These are phyloP conservation scores for Thelonectria discophora DNA, from an alignment of 2,329 filamentous ascomycete genomes.

Conservation along the genomic window DNA sequence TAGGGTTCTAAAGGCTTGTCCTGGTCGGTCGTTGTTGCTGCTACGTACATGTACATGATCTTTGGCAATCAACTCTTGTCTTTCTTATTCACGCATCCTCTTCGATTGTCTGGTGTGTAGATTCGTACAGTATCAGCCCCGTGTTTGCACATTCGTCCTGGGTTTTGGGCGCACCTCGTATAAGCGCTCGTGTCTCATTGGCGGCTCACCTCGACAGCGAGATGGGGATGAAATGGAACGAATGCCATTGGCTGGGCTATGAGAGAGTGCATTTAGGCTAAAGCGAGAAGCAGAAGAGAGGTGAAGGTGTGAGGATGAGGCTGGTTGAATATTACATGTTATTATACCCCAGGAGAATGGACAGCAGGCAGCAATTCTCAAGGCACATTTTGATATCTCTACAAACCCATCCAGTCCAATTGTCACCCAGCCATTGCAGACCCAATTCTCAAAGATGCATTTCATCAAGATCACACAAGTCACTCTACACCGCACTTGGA, in stretches of 20 bases:
- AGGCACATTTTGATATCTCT: no score
- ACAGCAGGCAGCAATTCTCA: background rate
- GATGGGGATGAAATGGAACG: slow-evolving; percentile 15
- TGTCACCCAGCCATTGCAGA: no score
- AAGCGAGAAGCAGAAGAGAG: slow-evolving; percentile 22
- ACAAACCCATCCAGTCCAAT: no score
- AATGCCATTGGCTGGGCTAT: slow-evolving; percentile 35
- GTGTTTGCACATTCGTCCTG: background rate
- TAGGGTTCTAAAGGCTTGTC: slow-evolving; percentile 3
- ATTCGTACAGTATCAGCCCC: background rate
- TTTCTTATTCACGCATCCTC: background rate
- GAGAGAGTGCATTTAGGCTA: slow-evolving; percentile 35
- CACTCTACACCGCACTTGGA: background rate
- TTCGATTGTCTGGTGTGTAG: background rate
- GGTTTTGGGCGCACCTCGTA: slow-evolving; percentile 23
- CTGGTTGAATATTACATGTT: no score
- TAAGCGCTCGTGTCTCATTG: slow-evolving; percentile 40
- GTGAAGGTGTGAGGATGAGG: background rate
- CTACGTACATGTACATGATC: background rate
- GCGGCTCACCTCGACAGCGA: slow-evolving; percentile 29
- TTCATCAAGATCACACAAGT: background rate
- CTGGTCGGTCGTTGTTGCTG: background rate
- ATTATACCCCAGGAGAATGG: no score
- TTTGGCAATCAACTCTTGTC: background rate
- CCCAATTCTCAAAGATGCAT: no score